Evolutionary conservation across 2,329 filamentous ascomycete genomes (phyloP), one percentile per base, ranked within the genome.

Genomic region (Clarireedia paspali): DNA sequence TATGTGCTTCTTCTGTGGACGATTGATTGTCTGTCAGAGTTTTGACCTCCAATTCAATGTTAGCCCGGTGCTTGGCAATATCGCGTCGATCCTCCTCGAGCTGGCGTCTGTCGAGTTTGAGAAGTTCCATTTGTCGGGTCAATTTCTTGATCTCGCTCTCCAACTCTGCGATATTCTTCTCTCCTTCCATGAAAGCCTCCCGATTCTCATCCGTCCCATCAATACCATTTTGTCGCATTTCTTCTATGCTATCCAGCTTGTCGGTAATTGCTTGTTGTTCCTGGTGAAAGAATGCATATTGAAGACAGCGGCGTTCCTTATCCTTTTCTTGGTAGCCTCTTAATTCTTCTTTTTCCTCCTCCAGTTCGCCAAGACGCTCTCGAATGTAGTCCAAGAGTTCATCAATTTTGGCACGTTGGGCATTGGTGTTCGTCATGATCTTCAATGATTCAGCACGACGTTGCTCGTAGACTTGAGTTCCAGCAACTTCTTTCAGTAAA

Each of bases 271-370:
- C 86, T 17, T 86, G 81, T 68, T 97, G 91, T 66, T 96, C 90
- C 59, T 89, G 86, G 63, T 94, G 86, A 71, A 96, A 91, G 66
- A 96, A 91, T 0, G 91, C 94, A 69, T 97, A 97, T 71, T 97
- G 90, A 47, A 99, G 78, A 69, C 91, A 96, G 62, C 91, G 81
- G 57, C 91, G 84, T 71, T 99, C 91, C 57, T 88, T 85, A 66
- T 99, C 94, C 70, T 95, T 96, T 59, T 96, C 91, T 71, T 97
- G 94, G 69, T 91, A 99, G 6, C 86, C 91, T 47, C 91, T 84
- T 40, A 99, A 77, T 71, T 99, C 95, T 67, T 96, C 91, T 71
- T 97, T 97, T 72, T 99, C 94, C 69, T 96, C 91, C 71, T 99
- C 94, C 0, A 99, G 78, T 71, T 99, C 94, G 40, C 77, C 79